These are phyloP conservation scores for Geum urbanum DNA, from an alignment of 306 rosid genomes.

Conservation along the genomic window DNA sequence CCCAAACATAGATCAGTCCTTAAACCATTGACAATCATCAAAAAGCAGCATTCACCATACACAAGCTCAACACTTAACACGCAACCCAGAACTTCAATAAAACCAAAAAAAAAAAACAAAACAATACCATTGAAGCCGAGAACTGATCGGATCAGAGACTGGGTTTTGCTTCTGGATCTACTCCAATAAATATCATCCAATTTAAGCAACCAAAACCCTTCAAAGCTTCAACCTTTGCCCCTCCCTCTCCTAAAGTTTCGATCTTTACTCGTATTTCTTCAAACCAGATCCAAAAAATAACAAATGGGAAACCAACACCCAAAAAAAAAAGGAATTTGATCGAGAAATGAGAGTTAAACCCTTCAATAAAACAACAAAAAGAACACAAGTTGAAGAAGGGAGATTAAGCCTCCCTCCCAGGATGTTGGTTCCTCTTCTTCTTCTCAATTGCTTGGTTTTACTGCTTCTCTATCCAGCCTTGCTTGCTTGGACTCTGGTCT, in stretches of 20 bases:
- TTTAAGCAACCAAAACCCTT: conserved; percentile 27
- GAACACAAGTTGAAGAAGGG: conserved; percentile 30
- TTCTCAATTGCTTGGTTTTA: conserved; percentile 19
- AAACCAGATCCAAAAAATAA: conserved; percentile 20
- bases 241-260: not conserved
- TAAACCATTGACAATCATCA: conserved; percentile 17
- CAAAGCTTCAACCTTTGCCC: conserved; percentile 25
- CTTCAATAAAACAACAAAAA: conserved; percentile 39
- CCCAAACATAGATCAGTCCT: conserved; percentile 45
- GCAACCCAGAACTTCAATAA: conserved; percentile 24
- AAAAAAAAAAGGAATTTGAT: conserved; percentile 15
- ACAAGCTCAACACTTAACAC: not conserved
- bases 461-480: conserved; percentile 30
- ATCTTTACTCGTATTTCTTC: conserved; percentile 21
- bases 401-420: conserved; percentile 34
- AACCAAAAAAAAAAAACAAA: conserved; percentile 13
- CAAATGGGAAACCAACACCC: not conserved
- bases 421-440: conserved; percentile 1
- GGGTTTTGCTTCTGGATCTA: conserved; percentile 54
- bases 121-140: conserved; percentile 54
- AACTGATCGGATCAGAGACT: conserved; percentile 61
- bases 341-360: conserved; percentile 32
- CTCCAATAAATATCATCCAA: conserved; percentile 37
- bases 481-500: conserved; percentile 29
- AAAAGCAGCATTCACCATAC: not conserved